phyloP scores from a whole-genome alignment of 2,329 filamentous ascomycete species.

The Xylaria digitata region DNA sequence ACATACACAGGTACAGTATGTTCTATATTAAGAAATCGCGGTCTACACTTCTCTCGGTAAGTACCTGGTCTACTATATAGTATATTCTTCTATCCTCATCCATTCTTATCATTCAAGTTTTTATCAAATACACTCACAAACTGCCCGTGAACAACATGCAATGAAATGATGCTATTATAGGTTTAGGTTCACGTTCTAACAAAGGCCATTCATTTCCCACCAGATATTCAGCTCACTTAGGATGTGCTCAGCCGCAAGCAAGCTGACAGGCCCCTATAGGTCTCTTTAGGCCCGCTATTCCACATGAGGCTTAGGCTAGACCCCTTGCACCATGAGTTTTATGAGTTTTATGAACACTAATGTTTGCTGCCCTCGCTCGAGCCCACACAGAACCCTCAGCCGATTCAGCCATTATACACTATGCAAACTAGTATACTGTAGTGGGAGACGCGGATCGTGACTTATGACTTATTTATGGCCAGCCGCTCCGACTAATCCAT shows the following conservation, averaged over 20 bases:
- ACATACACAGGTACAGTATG: too few species aligned
- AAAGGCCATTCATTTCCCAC: not conserved
- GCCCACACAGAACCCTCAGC: too few species aligned
- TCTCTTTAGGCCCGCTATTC: constrained; percentile 8
- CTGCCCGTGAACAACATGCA: not conserved
- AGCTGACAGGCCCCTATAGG: not conserved
- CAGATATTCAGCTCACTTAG: constrained; percentile 23
- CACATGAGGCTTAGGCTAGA: constrained; percentile 18
- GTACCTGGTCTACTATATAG: too few species aligned
- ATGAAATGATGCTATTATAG: not conserved
- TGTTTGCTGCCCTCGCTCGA: not conserved
- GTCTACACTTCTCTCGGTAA: too few species aligned
- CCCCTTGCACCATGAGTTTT: constrained; percentile 1
- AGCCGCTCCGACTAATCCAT: not conserved
- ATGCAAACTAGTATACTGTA: not conserved
- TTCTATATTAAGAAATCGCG: too few species aligned
- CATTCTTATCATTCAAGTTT: too few species aligned
- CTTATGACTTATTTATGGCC: not conserved
- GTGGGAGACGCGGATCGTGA: not conserved
- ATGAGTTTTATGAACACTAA: not conserved
- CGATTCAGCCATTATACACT: not conserved
- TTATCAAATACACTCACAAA: too few species aligned
- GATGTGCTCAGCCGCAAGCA: constrained; percentile 29
- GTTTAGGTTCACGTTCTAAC: not conserved
- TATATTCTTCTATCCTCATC: too few species aligned